Base-by-base conservation (phyloP, 1,284 basidiomycete species). In the Cystobasidiaceae sp. region DNA sequence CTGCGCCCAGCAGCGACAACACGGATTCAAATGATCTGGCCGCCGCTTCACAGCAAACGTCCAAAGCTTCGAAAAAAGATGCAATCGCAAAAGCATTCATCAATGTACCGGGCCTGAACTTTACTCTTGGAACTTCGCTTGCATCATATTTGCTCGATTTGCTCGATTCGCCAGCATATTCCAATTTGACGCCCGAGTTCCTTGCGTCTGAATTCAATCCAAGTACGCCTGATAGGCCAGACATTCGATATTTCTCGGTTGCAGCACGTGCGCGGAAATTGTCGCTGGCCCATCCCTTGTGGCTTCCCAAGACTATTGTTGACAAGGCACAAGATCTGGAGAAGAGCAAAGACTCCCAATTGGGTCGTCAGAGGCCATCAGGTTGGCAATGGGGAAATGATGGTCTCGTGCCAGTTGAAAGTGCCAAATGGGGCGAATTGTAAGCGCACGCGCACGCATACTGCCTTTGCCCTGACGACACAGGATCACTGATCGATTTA, bases 121-220 rank as follows among this genome's bases (percentile, higher is more conserved):
- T 64, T 58, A 68, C 83, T 3, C 80, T 93, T 13, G 87, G 89
- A 0, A 86, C 86, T 3, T 87, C 87, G 11, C 86, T 97, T 74
- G 90, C 90, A 7, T 87, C 88, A 0, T 85, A 93, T 71, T 82
- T 98, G 41, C 83, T 98, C n/a, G 88, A 88, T 59, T 80, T 94
- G 60, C 83, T 98, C 71, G 96, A 99, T 80, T 93, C 93, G 1
- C 96, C 96, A 0, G 96, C 96, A 0, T 99, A 98, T 76, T 86
- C 90, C 15, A 97, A 97, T 77, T 83, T 98, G 45, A 94, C 90
- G 4, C 90, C 93, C 1, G 77, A 83, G 8, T 97, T 89, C 77
- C 82, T 97, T 46, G 86, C 86, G 69, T 82, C 87, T 57, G 81
- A 86, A 1, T 99, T 98, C 80, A 99, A 99, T 77, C 93, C 93